Base-by-base conservation (phyloP, 495 filamentous ascomycete genomes). In the Tuber brumale region DNA sequence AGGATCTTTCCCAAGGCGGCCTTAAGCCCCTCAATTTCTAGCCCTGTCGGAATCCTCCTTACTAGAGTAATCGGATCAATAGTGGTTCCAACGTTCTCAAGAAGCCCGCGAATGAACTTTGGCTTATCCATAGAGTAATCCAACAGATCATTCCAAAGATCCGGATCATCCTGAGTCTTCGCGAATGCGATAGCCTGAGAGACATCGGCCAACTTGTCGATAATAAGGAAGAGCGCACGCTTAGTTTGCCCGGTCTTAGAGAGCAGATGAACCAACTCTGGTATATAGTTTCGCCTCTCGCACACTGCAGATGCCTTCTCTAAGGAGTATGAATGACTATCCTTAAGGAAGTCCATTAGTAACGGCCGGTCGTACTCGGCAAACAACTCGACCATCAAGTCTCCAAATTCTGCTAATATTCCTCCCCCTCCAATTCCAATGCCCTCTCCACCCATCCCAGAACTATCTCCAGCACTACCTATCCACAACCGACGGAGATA, bases 121-220 rank as follows among this genome's bases (percentile, higher is more conserved):
- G 95, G 95, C 79, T 97, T 97, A 84, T 97, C 93, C 96, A 99
- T 98, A 37, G 90, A 92, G 85, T 97, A 97, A 76, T 94, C 89
- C 35, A 99, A 89, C 16, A 99, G 88, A 81, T 99, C 95, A 77
- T 97, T 91, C 95, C 95, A 99, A 0, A 99, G 88, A 79, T 95
- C 92, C 0, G 90, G 89, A 76, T 98, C 95, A 75, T 94, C 89
- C 83, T 97, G 94, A 70, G 93, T 90, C 84, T 97, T 97, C 71
- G 94, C 94, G 77, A 98, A 99, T 12, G 91, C 88, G 77, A 99
- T 98, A 70, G 95, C 95, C 75, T 94, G 92, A 7, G 90, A 91
- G 69, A 98, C 93, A 80, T 98, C 94, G 74, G 89, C 89, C 9
- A 99, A 87, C 14, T 91, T 90, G 76, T 94, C 92, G 81, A 97